Evolutionary conservation across 371 early-diverging fungal species (phyloP).

Genomic region (Sporodiniella umbellata): DNA sequence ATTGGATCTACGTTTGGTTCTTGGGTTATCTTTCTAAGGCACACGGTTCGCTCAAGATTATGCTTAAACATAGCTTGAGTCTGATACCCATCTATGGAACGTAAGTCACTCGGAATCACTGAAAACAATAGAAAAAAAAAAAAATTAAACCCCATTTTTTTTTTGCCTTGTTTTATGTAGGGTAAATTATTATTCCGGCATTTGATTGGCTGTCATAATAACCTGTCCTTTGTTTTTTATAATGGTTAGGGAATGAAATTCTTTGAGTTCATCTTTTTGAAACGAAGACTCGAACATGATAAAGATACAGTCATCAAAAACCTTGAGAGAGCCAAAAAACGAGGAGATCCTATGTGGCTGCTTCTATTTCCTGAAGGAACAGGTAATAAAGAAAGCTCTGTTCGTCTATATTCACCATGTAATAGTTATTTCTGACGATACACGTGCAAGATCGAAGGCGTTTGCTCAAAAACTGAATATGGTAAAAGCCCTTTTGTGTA

Average conservation of each 20-base stretch:
- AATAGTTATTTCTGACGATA: conserved; percentile 50
- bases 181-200: conserved; percentile 16
- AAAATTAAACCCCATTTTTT: too few relatives aligned
- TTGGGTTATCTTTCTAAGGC: conserved; percentile 62
- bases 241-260: conserved; percentile 76
- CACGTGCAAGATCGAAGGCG: conserved; percentile 42
- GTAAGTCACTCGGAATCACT: conserved; percentile 31
- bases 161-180: too few relatives aligned
- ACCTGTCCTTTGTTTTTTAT: background rate
- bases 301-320: conserved; percentile 49
- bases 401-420: too few relatives aligned
- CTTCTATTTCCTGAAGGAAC: conserved; percentile 94
- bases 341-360: conserved; percentile 72
- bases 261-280: conserved; percentile 84
- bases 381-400: conserved; percentile 19
- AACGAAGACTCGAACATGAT: conserved; percentile 78
- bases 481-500: conserved; percentile 24
- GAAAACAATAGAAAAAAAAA: background rate
- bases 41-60: conserved; percentile 80
- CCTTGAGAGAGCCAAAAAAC: conserved; percentile 29
- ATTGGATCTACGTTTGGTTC: conserved; percentile 90
- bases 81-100: conserved; percentile 82
- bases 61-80: conserved; percentile 75
- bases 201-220: background rate
- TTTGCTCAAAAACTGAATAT: conserved; percentile 52